Conservation (phyloP, 768 basidiomycete species). For the Termitomyces eurrhizus region DNA sequence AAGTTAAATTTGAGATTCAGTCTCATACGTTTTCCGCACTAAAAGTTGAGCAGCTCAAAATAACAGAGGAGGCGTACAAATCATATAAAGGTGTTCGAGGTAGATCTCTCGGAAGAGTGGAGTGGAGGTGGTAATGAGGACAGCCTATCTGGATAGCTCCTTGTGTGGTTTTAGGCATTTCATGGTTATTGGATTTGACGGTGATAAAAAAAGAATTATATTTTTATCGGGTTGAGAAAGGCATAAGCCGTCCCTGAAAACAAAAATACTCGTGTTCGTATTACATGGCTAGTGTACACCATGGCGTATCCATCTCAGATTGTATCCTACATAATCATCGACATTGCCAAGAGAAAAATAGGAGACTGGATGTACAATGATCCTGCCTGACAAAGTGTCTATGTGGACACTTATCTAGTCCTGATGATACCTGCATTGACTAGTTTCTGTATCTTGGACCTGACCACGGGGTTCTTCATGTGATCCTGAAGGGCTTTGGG, state of each 20-base stretch:
- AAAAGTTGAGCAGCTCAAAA: slow-evolving; percentile 81
- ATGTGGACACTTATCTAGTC: slow-evolving; percentile 53
- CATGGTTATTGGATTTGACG: background rate
- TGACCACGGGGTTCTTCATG: slow-evolving; percentile 87
- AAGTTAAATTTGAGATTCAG: slow-evolving; percentile 67
- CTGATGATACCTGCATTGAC: slow-evolving; percentile 92
- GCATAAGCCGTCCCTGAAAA: background rate
- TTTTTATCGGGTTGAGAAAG: background rate
- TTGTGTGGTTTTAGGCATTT: background rate
- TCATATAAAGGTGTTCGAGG: slow-evolving; percentile 89
- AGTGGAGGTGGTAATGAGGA: slow-evolving; percentile 52
- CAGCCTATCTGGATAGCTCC: background rate
- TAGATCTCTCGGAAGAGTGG: slow-evolving; percentile 60
- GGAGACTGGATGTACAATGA: background rate
- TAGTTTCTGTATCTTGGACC: slow-evolving; percentile 82
- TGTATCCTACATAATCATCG: slow-evolving; percentile 11
- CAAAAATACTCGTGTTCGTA: background rate
- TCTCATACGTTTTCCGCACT: slow-evolving; percentile 74
- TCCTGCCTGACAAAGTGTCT: background rate
- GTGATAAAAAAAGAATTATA: background rate
- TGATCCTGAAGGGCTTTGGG: slow-evolving; percentile 91
- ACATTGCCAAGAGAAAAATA: background rate
- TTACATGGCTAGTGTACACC: background rate
- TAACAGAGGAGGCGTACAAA: slow-evolving; percentile 79
- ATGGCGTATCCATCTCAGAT: slow-evolving; percentile 1